Base-by-base conservation (phyloP, 2,329 filamentous ascomycete genomes). In the Aureobasidium sp. region DNA sequence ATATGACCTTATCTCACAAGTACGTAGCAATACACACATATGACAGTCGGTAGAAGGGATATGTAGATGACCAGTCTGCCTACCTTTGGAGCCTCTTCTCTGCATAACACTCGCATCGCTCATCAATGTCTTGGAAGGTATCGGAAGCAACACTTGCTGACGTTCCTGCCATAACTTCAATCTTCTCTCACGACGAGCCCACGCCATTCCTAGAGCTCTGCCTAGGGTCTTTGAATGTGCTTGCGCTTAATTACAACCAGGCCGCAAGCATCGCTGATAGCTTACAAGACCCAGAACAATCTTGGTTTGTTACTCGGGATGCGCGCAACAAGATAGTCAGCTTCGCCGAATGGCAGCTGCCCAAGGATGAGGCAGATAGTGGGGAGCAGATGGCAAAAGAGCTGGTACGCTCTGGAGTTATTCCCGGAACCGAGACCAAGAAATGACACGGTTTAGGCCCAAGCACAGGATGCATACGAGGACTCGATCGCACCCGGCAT, bases 331-430 rank as follows among this genome's bases (percentile, higher is more conserved):
- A 41, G 34, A 62, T 51, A 37, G 51, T 44, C 32, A 36, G 47
- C 20, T 62, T 62, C 34, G 60, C 51, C 2, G 29, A 62, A 26
- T 62, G 60, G 60, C 39, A 47, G 17, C 26, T 62, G 39, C 50
- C 60, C 20, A 62, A 37, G n/a, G 50, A n/a, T 26, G 50, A 62
- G 53, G 60, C 56, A 46, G 47, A 62, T 3, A 34, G 9, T n/a
- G 36, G 53, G 48, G 47, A 62, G 39, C 32, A 62, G 32, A 37
- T 50, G 55, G 51, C 59, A 41, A 46, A 64, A 62, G 50, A 62
- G 46, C 57, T 58, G 46, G 57, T 61, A 44, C 23, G 46, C 27
- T 32, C 12, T 5, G 10, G 5, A 27, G 12, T 44, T 10, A 36
- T 34, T 58, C 9, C 34, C 9, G 41, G 23, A 5, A 20, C 3